Base-by-base conservation (phyloP, 768 basidiomycete species). In the Tulasnella sp. region DNA sequence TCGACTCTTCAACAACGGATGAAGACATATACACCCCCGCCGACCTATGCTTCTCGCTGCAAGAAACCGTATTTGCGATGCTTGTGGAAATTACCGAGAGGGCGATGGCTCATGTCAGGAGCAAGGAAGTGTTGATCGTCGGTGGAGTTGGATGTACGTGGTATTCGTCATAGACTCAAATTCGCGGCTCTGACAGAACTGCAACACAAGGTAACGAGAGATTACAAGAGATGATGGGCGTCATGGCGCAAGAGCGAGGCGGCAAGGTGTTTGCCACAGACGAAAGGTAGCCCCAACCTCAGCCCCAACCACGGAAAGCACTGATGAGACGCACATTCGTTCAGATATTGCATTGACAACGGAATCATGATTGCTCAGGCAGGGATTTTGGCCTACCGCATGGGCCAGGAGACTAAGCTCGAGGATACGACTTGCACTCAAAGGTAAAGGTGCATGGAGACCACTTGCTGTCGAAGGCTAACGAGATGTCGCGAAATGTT, bases 331-430 rank as follows among this genome's bases (percentile, higher is more conserved):
- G 31, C 44, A 24, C 74, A 19, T 56, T 74, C n/a, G 21, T n/a
- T n/a, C 82, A 97, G 97, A 77, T 99, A 97, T 85, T 99, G 98
- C 85, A 99, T 99, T 80, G 98, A 99, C 85, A 99, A 99, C 82
- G 98, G 98, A 0, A 97, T 99, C 82, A 99, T 99, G 98, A 99
- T 99, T 77, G 97, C 98, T 2, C 98, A 99, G 84, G 98, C 98
- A 8, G 98, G 98, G 7, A 88, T 99, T 38, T 88, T 99, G 48
- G 91, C 92, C 81, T 96, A 91, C 84, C 89, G 98, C 2, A 98
- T 97, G 96, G 98, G 97, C 36, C 89, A 91, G 80, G 85, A 86
- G 72, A 98, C 96, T 0, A 89, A 92, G 2, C 83, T 99, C 39
- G 84, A 88, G 38, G 90, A 97, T 83, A 96, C 92, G 77, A 93